Base-by-base conservation (phyloP, 176 grass and related monocot species). In the Eragrostis curvula region DNA sequence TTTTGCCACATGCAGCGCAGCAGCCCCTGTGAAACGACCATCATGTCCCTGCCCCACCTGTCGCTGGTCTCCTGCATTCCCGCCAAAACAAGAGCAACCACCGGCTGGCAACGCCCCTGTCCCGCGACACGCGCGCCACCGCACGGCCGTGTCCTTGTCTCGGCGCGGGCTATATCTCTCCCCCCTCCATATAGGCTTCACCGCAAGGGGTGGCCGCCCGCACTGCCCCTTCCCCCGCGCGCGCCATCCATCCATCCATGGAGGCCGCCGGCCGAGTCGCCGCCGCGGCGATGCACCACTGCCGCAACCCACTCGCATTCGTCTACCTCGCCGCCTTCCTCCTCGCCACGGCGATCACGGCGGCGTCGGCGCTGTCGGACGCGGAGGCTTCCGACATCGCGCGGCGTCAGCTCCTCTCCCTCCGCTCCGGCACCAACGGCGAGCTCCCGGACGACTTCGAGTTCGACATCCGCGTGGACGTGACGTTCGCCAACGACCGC, bases 401-500 rank as follows among this genome's bases (percentile, higher is more conserved):
- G 20, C 72, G 74, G 3, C 91, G 91, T 13, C 94, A 97, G 49
- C 81, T 93, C 8, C 85, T 87, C 1, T 70, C 80, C 43, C 70
- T 97, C 0, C 32, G 8, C 32, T 36, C 32, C 10, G 80, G 83
- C 50, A 67, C 30, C 40, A 44, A 88, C 56, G 86, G 94, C 27
- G 78, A 87, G 20, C 88, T 97, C 73, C 73, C 91, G 12, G 69
- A 80, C 13, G 84, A 97, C 62, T 97, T 93, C 16, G 77, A 89
- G 77, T 82, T 97, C 73, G 82, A 85, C 62, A 82, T 93, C 84
- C 85, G 12, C 12, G 83, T 91, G 6, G 77, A 75, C 32, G 60
- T 97, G 28, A 87, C 74, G 39, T 89, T 97, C 55, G 63, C 86
- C 50, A 93, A 97, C 24, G 42, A 64, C 2, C 94, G 78, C 49